phyloP scores from a whole-genome alignment of 2,329 filamentous ascomycete genomes.

The Hymenoscyphus albidus region DNA sequence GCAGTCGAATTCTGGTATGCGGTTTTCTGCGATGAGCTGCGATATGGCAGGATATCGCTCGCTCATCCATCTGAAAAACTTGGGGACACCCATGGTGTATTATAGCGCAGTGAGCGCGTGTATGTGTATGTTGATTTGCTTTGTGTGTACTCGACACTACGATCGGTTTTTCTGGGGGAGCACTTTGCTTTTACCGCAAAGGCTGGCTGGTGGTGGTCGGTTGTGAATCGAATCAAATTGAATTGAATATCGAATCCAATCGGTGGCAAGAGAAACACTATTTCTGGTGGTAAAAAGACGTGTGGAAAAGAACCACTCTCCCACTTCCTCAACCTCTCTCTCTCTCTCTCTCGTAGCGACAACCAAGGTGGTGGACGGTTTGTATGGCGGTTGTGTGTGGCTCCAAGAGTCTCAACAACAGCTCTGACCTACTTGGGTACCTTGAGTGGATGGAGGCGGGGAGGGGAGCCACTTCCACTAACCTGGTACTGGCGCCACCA shows the following conservation, averaged over 20 bases:
- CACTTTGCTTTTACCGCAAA: conserved; percentile 32
- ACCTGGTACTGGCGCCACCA: neutral
- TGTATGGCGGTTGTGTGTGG: conserved; percentile 22
- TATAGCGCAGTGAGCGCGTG: conserved; percentile 17
- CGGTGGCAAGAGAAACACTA: neutral
- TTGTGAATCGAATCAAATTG: conserved; percentile 1
- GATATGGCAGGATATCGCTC: conserved; percentile 98
- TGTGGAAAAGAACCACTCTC: conserved; percentile 12
- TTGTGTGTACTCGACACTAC: conserved; percentile 12
- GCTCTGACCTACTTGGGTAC: neutral
- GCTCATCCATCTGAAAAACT: conserved; percentile 76
- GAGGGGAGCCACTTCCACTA: neutral
- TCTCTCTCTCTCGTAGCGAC: conserved; percentile 12
- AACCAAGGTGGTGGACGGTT: conserved; percentile 5
- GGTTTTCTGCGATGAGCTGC: conserved; percentile 96
- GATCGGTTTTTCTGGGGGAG: conserved; percentile 12
- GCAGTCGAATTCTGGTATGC: conserved; percentile 98
- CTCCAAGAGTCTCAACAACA: neutral
- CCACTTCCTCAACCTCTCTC: conserved; percentile 10
- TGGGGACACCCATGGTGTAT: conserved; percentile 50
- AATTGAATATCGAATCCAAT: neutral
- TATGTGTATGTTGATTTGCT: neutral
- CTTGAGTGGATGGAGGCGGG: neutral
- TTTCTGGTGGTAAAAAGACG: neutral
- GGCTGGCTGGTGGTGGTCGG: conserved; percentile 11